Conservation (phyloP, 2,329 filamentous ascomycete species). For the Thielaviopsis musarum region DNA sequence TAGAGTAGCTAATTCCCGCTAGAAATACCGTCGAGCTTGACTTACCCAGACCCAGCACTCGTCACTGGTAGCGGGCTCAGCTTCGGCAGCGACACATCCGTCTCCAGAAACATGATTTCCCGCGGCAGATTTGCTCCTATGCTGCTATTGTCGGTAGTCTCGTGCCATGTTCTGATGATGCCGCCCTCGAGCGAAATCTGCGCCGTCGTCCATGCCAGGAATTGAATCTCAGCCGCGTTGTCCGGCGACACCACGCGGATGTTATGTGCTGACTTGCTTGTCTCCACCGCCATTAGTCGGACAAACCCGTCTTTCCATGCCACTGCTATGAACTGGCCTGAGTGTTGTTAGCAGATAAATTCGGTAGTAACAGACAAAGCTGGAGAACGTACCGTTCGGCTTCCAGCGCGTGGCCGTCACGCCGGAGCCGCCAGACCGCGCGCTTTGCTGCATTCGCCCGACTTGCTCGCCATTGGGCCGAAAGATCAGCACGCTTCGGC, state of each 20-base stretch:
- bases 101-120: conserved; percentile 57
- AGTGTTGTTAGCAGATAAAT: background rate
- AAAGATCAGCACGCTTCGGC: conserved; percentile 57
- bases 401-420: conserved; percentile 41
- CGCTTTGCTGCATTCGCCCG: conserved; percentile 32
- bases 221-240: conserved; percentile 12
- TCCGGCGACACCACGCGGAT: conserved; percentile 32
- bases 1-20: background rate
- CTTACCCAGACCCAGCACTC: conserved; percentile 46
- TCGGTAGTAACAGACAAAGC: no score
- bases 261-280: conserved; percentile 63
- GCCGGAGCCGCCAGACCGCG: conserved; percentile 26
- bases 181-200: conserved; percentile 2
- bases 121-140: conserved; percentile 41
- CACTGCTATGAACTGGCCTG: conserved; percentile 58
- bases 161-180: background rate
- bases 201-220: conserved; percentile 8
- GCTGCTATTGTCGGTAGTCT: conserved; percentile 11
- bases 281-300: conserved; percentile 62
- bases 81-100: conserved; percentile 60
- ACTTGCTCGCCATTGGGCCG: conserved; percentile 58
- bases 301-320: conserved; percentile 71
- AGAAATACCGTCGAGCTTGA: conserved; percentile 9
- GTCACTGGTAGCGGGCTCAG: conserved; percentile 49
- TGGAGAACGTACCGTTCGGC: conserved; percentile 41